Percentiles rank a stretch among this genome's conserved stretches.
Conservation (phyloP, 129 eudicot species). For the Saposhnikovia divaricata region DNA sequence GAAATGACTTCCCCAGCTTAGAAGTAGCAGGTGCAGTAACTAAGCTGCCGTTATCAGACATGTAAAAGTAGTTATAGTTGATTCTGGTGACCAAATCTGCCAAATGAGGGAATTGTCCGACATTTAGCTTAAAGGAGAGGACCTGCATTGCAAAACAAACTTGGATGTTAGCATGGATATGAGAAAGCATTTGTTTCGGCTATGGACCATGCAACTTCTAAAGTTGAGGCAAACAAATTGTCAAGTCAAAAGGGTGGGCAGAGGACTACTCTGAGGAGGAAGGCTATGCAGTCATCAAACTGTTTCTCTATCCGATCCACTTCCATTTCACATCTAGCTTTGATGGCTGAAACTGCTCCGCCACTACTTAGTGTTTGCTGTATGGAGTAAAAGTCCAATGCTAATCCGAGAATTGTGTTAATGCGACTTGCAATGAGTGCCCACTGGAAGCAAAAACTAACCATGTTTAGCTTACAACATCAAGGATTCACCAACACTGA, state of each 20-base stretch:
- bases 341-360: conserved; percentile 72
- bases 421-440: conserved; percentile 90
- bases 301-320: conserved; percentile 80
- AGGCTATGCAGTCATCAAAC: conserved; percentile 91
- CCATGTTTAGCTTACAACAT: background rate
- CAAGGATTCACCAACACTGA: background rate
- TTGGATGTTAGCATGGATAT: background rate
- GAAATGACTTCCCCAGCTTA: conserved; percentile 45
- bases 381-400: conserved; percentile 69
- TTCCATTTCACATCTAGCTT: conserved; percentile 89
- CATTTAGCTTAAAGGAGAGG: conserved; percentile 88
- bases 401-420: conserved; percentile 82
- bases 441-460: conserved; percentile 40
- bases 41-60: conserved; percentile 80
- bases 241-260: conserved; percentile 1
- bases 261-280: conserved; percentile 78
- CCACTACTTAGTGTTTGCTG: conserved; percentile 73
- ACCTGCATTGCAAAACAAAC: conserved; percentile 43
- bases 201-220: background rate
- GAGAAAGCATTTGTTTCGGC: background rate
- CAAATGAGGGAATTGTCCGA: conserved; percentile 92
- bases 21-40: conserved; percentile 50
- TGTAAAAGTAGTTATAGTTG: conserved; percentile 79
- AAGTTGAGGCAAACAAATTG: background rate
- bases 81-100: conserved; percentile 85